Evolutionary conservation across 1,139 yeast species (phyloP).

Genomic region (Magnusiomyces fungicola): DNA sequence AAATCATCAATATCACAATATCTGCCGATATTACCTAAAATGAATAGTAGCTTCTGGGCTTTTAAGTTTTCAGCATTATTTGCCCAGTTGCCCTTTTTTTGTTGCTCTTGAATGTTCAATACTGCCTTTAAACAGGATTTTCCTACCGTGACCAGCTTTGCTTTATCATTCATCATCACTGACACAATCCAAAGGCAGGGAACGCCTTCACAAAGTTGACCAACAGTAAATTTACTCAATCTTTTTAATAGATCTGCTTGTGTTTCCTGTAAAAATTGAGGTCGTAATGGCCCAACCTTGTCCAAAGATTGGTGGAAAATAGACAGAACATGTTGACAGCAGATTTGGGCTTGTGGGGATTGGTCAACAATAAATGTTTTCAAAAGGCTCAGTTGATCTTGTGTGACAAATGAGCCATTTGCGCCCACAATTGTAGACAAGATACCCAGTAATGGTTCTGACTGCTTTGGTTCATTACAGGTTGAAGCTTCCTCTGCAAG

Average conservation of each 20-base stretch:
- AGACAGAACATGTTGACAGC: constrained; percentile 43
- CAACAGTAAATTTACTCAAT: constrained; percentile 50
- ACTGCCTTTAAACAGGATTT: constrained; percentile 48
- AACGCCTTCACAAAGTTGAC: constrained; percentile 60
- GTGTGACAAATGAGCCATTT: constrained; percentile 46
- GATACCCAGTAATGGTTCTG: constrained; percentile 39
- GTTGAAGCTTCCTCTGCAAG: constrained; percentile 23
- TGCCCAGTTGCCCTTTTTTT: constrained; percentile 23
- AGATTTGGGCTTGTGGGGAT: constrained; percentile 27
- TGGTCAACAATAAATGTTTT: constrained; percentile 54
- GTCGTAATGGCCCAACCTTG: constrained; percentile 40
- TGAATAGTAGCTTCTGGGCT: constrained; percentile 48
- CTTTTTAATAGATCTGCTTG: constrained; percentile 46
- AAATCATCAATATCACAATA: constrained; percentile 51
- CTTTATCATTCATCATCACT: constrained; percentile 39
- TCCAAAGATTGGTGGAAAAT: constrained; percentile 48
- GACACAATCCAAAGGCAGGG: constrained; percentile 59
- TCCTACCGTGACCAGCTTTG: constrained; percentile 52
- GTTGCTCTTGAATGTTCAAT: constrained; percentile 36
- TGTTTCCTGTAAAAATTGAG: constrained; percentile 44
- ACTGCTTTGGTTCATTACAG: constrained; percentile 16
- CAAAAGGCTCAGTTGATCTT: constrained; percentile 55
- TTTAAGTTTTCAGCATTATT: constrained; percentile 37
- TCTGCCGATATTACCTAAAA: constrained; percentile 65
- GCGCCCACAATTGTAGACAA: constrained; percentile 48